Percentiles rank a stretch among this genome's conserved stretches.
phyloP scores from a whole-genome alignment of 2,329 filamentous ascomycete genomes.

The Mycosphaerelloides madeirae region DNA sequence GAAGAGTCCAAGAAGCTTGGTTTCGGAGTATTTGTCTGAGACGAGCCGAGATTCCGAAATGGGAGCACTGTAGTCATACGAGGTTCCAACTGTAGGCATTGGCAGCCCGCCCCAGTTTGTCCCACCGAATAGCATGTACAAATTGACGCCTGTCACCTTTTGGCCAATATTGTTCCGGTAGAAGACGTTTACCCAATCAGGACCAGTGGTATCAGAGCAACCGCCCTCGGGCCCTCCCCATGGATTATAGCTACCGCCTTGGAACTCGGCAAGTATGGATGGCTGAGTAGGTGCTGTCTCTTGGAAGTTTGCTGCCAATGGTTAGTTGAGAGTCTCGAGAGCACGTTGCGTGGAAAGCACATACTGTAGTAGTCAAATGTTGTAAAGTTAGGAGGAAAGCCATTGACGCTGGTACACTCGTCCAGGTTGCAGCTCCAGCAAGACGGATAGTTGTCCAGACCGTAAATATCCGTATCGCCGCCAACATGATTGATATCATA shows the following conservation, averaged over 20 bases:
- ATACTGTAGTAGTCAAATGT: slow-evolving; percentile 45
- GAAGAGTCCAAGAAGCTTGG: slow-evolving; percentile 58
- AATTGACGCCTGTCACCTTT: slow-evolving; percentile 52
- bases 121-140: slow-evolving; percentile 63
- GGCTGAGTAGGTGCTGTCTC: slow-evolving; percentile 44
- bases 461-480: slow-evolving; percentile 53
- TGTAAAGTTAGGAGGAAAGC: slow-evolving; percentile 53
- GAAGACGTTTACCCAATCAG: slow-evolving; percentile 60
- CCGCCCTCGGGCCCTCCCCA: slow-evolving; percentile 58
- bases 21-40: slow-evolving; percentile 58
- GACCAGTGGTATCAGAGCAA: slow-evolving; percentile 51
- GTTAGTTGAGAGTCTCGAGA: not conserved
- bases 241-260: slow-evolving; percentile 57
- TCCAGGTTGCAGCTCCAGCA: slow-evolving; percentile 62
- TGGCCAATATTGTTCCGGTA: slow-evolving; percentile 60
- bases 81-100: slow-evolving; percentile 54
- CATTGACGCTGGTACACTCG: slow-evolving; percentile 58
- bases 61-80: slow-evolving; percentile 61
- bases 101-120: slow-evolving; percentile 60
- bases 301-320: slow-evolving; percentile 41
- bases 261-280: slow-evolving; percentile 56
- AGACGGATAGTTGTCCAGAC: slow-evolving; percentile 49
- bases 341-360: not conserved
- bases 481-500: slow-evolving; percentile 46
- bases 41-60: slow-evolving; percentile 57